Conservation (phyloP, 2,329 filamentous ascomycete species). For the Penicillium sp. region DNA sequence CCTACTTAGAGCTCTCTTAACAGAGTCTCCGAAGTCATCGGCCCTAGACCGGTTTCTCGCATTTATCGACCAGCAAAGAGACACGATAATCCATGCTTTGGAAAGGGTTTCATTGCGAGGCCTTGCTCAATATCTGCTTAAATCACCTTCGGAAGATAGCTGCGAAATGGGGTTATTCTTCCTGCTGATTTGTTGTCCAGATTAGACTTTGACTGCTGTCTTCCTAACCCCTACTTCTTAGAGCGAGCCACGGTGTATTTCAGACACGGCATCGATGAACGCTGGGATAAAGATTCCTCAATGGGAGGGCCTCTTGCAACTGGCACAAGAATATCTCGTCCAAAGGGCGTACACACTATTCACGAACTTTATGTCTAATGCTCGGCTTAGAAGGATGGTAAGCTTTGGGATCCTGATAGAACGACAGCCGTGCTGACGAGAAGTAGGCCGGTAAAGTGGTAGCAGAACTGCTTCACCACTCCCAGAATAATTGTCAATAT, state of each 20-base stretch:
- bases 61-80: conserved; percentile 3
- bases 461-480: conserved; percentile 26
- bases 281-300: conserved; percentile 8
- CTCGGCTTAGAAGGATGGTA: conserved; percentile 27
- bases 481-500: conserved; percentile 12
- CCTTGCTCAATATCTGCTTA: conserved; percentile 24
- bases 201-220: neutral
- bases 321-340: conserved; percentile 12
- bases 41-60: conserved; percentile 8
- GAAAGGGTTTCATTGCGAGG: conserved; percentile 18
- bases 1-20: conserved; percentile 15
- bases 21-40: neutral
- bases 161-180: conserved; percentile 23
- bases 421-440: conserved; percentile 15
- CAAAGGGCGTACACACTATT: conserved; percentile 17
- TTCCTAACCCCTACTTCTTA: conserved; percentile 17
- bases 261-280: neutral
- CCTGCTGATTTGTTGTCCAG: conserved; percentile 23
- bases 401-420: neutral
- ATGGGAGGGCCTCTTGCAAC: neutral
- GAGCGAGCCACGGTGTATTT: conserved; percentile 17
- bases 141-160: conserved; percentile 6
- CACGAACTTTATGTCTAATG: conserved; percentile 1
- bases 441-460: conserved; percentile 32
- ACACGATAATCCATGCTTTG: conserved; percentile 5